Evolutionary conservation across 108 stramenopile species (phyloP), one percentile per base, ranked within the genome.

Genomic region (Mediolabrus comicus): DNA sequence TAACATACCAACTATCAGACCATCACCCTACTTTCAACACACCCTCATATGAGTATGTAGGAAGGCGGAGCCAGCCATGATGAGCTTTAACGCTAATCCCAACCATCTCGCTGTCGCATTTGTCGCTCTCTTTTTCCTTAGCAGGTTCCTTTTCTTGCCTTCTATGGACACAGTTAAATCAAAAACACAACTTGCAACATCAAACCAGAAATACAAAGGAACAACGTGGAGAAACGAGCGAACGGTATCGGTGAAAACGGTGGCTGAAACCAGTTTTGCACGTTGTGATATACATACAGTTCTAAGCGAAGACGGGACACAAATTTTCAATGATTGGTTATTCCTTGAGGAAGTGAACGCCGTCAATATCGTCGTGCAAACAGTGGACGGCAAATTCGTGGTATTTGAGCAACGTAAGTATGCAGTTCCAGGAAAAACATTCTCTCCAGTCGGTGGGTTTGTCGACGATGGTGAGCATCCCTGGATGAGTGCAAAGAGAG

Each of bases 361-460:
- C 12, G 78, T 88, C 19, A 88, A 88, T 59, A 77, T 88, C 1
- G 65, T 79, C 6, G 84, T 88, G 3, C 60, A 81, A 61, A 66
- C 72, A 9, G 54, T 54, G 52, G 61, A 73, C 12, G 77, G 75
- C 0, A 55, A 73, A 49, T 85, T 82, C 56, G 36, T 73, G 26
- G 71, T 84, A 8, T 80, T 88, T 59, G 35, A 81, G 28, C 87
- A 88, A 53, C 13, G 60, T 6, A 88, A 88, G 36, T 88, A 88
- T 49, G 85, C 73, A 3, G 80, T 87, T 36, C 79, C 78, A 13
- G 87, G 82, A 8, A 52, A 69, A 24, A 78, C 76, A 3, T 59
- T 84, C 11, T 67, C 70, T 12, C 73, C 80, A 9, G 83, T 88
- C 24, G 87, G 87, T 3, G 87, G 87, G 13, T 79, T 88, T 35